phyloP scores from a whole-genome alignment of 257 asterid genomes.

The Plantago ovata region DNA sequence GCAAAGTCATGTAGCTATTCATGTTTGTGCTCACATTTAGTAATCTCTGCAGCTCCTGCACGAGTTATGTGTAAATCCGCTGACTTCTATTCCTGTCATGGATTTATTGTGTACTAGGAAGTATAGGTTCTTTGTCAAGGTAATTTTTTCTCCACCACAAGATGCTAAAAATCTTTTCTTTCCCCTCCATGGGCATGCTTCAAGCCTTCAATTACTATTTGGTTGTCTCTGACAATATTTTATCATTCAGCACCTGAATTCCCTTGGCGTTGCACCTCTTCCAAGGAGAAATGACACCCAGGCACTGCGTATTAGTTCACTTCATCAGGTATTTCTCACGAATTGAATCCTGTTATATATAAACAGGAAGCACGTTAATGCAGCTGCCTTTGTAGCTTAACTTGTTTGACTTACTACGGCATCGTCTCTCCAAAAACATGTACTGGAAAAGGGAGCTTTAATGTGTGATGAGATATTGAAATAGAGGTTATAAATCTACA shows the following conservation, averaged over 20 bases:
- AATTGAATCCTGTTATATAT: no score
- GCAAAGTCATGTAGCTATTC: slow-evolving; percentile 18
- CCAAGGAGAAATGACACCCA: slow-evolving; percentile 65
- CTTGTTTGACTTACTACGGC: no score
- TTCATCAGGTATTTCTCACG: slow-evolving; percentile 67
- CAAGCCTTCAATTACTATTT: slow-evolving; percentile 18
- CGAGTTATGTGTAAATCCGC: slow-evolving; percentile 80
- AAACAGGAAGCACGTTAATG: no score
- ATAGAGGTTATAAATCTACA: no score
- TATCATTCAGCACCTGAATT: slow-evolving; percentile 63
- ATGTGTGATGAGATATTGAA: no score
- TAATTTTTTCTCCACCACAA: slow-evolving; percentile 16
- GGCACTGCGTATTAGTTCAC: slow-evolving; percentile 84
- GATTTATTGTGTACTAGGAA: slow-evolving; percentile 73
- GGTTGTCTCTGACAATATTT: slow-evolving; percentile 17
- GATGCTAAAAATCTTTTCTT: slow-evolving; percentile 9
- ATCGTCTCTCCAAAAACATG: not conserved
- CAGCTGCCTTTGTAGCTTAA: no score
- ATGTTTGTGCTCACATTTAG: slow-evolving; percentile 23
- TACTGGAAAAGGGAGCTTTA: not conserved
- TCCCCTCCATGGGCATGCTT: slow-evolving; percentile 5
- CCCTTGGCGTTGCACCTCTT: slow-evolving; percentile 75
- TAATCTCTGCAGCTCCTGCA: slow-evolving; percentile 69
- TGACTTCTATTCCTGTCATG: slow-evolving; percentile 76
- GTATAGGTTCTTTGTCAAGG: slow-evolving; percentile 89